Base-by-base conservation (phyloP, 2,329 filamentous ascomycete genomes). In the Lecanicillium sp. region DNA sequence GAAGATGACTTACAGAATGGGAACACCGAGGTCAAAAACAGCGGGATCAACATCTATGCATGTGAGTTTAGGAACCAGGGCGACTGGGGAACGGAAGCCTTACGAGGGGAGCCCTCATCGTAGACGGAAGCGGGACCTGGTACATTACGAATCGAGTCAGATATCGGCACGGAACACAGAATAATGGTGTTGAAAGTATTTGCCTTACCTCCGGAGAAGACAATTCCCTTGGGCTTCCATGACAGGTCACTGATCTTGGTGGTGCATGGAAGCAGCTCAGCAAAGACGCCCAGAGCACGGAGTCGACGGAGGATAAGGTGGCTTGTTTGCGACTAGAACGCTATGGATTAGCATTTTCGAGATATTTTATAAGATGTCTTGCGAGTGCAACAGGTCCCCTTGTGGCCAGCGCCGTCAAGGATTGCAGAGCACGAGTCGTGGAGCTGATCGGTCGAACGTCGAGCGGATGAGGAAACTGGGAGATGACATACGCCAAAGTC, bases 211-310 rank as follows among this genome's bases (percentile, higher is more conserved):
- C 66, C 67, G 19, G 56, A 60, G 10, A 67, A 44, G 41, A 94
- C 84, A 47, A 97, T 79, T 49, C 89, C 90, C 56, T 83, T 84
- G 15, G 90, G 90, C 56, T 79, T 87, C 70, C 76, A 94, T 33
- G 70, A 58, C 25, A 95, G 72, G 40, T 92, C 85, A 6, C 76
- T 67, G 17, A 94, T 63, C 68, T 90, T 90, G 53, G 84, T 80
- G 33, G 83, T 94, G 64, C 88, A 94, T 17, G 85, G 85, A 31
- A 94, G 77, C 81, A 94, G 84, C 67, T 95, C 88, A 45, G 79
- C 79, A 69, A 85, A 95, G 59, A 94, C 75, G 66, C 82, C 83
- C 62, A 94, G 74, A 51, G 84, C 78, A 50, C 87, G 76, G 19
- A 94, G 72, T 25, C 86, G 77, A 39, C 86, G 72, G 9, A 79